Evolutionary conservation across 73 alveolate genomes (phyloP), one percentile per base, ranked within the genome.

Genomic region (Uronychia setigera): DNA sequence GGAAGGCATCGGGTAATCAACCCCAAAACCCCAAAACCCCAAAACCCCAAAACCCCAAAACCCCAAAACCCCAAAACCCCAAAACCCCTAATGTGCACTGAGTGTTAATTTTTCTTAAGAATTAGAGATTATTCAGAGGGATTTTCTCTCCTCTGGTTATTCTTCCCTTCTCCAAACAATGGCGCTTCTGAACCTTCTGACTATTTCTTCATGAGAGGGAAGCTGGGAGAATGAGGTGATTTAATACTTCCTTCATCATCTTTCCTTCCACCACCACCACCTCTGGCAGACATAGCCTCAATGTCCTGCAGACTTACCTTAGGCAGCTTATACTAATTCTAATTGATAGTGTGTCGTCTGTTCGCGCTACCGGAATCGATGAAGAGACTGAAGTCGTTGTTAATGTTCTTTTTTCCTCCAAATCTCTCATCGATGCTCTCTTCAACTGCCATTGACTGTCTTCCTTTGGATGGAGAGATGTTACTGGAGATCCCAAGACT

Each of bases 51-150:
- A n/a, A n/a, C n/a, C n/a, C n/a, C n/a, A n/a, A n/a, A n/a, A n/a
- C n/a, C n/a, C n/a, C n/a, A n/a, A n/a, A n/a, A n/a, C n/a, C n/a
- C n/a, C n/a, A n/a, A n/a, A n/a, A n/a, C n/a, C n/a, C n/a, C n/a
- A n/a, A n/a, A n/a, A n/a, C n/a, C n/a, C n/a, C n/a, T n/a, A n/a
- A n/a, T n/a, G n/a, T n/a, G n/a, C n/a, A n/a, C n/a, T n/a, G n/a
- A 5, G 59, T 78, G 11, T 9, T 78, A n/a, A 33, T 78, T 31
- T 78, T 78, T n/a, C 77, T 33, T 33, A 76, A 78, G 75, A 33
- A n/a, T n/a, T n/a, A n/a, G n/a, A n/a, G n/a, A n/a, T n/a, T n/a
- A n/a, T n/a, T n/a, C n/a, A n/a, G n/a, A n/a, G n/a, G n/a, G n/a
- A n/a, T n/a, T n/a, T n/a, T n/a, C n/a, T n/a, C n/a, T n/a, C n/a